Conservation (phyloP, 2,329 filamentous ascomycete genomes). For the Decorospora gaudefroyi region DNA sequence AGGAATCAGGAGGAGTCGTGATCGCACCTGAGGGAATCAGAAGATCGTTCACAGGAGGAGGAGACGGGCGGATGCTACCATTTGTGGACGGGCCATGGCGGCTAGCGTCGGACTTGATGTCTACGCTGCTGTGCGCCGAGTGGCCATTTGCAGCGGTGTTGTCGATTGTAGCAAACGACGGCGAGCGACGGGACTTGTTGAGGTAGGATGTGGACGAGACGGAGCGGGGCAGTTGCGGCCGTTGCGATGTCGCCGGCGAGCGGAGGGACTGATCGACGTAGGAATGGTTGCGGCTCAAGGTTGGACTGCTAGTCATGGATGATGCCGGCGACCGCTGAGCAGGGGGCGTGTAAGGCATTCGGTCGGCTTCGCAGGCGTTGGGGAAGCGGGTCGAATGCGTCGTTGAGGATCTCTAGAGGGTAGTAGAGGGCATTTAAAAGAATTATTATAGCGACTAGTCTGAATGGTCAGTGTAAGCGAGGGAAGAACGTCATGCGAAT, state of each 20-base stretch:
- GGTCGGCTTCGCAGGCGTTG: conserved; percentile 46
- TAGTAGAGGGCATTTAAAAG: conserved; percentile 53
- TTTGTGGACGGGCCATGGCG: conserved; percentile 44
- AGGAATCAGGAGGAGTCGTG: conserved; percentile 91
- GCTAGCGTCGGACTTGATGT: conserved; percentile 25
- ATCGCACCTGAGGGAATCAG: conserved; percentile 81
- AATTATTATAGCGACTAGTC: conserved; percentile 29
- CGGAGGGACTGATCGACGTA: conserved; percentile 50
- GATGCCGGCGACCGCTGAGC: conserved; percentile 65
- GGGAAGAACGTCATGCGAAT: conserved; percentile 5
- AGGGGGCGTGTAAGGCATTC: conserved; percentile 89
- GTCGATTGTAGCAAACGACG: conserved; percentile 51
- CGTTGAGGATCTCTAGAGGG: conserved; percentile 41
- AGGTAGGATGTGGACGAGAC: conserved; percentile 65
- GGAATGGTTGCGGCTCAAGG: conserved; percentile 57
- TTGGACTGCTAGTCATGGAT: conserved; percentile 59
- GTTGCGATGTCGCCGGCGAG: conserved; percentile 42
- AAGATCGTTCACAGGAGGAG: conserved; percentile 76
- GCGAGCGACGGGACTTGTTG: conserved; percentile 64
- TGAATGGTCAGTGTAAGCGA: conserved; percentile 14
- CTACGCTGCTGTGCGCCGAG: conserved; percentile 28
- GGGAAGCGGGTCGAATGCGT: conserved; percentile 41
- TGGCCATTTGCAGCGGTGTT: conserved; percentile 39
- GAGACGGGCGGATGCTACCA: conserved; percentile 76
- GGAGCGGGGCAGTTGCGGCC: conserved; percentile 59